Evolutionary conservation across 1,284 basidiomycete species (phyloP).

Genomic region (Pyrrhoderma lamaoense): DNA sequence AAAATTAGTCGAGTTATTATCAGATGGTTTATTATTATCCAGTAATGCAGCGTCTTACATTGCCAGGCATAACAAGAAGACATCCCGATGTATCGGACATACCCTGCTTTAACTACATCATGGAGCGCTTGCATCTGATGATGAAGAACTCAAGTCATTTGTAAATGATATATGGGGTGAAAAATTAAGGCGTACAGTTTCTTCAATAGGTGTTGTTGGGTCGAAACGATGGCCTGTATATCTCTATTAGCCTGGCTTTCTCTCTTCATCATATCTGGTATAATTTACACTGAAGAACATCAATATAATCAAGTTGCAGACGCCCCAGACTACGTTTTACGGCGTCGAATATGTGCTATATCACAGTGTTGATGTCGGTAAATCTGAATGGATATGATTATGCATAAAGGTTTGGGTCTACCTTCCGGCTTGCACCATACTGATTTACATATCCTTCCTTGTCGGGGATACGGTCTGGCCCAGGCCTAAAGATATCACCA

Average conservation of each 20-base stretch:
- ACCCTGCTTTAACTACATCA: constrained; percentile 38
- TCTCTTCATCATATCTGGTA: neutral
- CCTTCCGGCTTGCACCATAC: constrained; percentile 33
- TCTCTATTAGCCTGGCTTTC: constrained; percentile 13
- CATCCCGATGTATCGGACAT: constrained; percentile 45
- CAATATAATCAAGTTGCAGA: constrained; percentile 34
- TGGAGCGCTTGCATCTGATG: constrained; percentile 49
- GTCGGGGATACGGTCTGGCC: constrained; percentile 13
- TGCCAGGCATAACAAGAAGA: constrained; percentile 32
- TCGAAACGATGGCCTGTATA: constrained; percentile 35
- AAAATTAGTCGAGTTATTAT: neutral
- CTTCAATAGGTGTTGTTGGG: constrained; percentile 36
- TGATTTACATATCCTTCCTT: constrained; percentile 32
- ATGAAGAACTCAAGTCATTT: too few species aligned
- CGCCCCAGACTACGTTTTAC: constrained; percentile 31
- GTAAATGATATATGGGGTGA: neutral
- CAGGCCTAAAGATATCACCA: neutral
- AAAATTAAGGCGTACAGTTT: constrained; percentile 24
- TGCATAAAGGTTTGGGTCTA: constrained; percentile 5
- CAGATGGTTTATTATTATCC: too few species aligned
- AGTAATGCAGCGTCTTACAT: constrained; percentile 23
- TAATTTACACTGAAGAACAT: constrained; percentile 24
- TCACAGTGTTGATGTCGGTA: neutral
- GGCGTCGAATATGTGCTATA: constrained; percentile 31
- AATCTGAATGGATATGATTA: neutral